Evolutionary conservation across 495 filamentous ascomycete genomes (phyloP).

Genomic region (Talaromyces borbonicus): DNA sequence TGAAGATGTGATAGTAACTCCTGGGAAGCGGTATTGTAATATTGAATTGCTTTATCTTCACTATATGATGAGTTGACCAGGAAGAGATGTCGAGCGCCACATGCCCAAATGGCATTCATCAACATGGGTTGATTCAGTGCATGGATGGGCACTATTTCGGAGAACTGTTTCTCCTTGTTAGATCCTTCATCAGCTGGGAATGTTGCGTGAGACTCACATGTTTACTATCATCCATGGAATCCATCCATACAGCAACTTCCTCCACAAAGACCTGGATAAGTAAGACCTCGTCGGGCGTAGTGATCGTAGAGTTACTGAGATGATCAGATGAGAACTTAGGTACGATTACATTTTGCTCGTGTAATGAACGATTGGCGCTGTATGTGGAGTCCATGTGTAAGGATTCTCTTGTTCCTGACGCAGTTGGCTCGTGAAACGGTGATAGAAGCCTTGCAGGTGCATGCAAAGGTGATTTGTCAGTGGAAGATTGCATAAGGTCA

Average conservation of each 20-base stretch:
- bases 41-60: constrained; percentile 67
- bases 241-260: constrained; percentile 91
- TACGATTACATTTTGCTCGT: constrained; percentile 15
- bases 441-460: constrained; percentile 28
- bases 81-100: constrained; percentile 72
- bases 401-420: constrained; percentile 17
- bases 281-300: constrained; percentile 62
- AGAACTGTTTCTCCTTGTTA: constrained; percentile 44
- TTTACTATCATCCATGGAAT: constrained; percentile 76
- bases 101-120: constrained; percentile 84
- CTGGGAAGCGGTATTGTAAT: constrained; percentile 74
- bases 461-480: constrained; percentile 32
- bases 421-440: constrained; percentile 20
- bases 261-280: constrained; percentile 90
- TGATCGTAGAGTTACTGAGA: constrained; percentile 40
- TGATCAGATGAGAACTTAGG: constrained; percentile 12
- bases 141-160: constrained; percentile 68
- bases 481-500: constrained; percentile 24
- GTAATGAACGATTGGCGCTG: constrained; percentile 22
- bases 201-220: constrained; percentile 53
- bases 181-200: neutral
- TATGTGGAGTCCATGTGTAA: constrained; percentile 19
- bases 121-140: constrained; percentile 79
- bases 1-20: constrained; percentile 63
- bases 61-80: constrained; percentile 59